Evolutionary conservation across 2,329 filamentous ascomycete genomes (phyloP), one percentile per base, ranked within the genome.

Genomic region (Epichloe coenophiala): DNA sequence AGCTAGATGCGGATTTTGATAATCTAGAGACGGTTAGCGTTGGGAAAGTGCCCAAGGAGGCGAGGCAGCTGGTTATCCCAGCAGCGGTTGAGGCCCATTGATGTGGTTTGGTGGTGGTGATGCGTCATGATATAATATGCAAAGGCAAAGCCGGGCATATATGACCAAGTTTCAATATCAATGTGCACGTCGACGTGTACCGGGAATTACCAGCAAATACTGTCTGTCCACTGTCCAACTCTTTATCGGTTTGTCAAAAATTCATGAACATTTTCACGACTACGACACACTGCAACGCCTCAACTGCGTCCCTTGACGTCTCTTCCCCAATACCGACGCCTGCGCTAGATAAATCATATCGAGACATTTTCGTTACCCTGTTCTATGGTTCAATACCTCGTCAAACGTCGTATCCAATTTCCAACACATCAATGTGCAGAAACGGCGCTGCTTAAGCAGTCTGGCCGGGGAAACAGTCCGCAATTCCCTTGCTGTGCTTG

Each of bases 1-100:
- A 81, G 59, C 81, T 87, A 51, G 86, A 89, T 63, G 81, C 86
- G 0, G 78, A 78, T 17, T 94, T 94, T 63, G 87, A 88, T 61
- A 83, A 85, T 58, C 80, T 93, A 67, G 84, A 79, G 63, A 65
- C 59, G 21, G 71, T 77, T 15, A 77, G 75, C n/a, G 73, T 76
- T n/a, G 76, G 73, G 1, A 55, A 58, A 21, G 75, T 83, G 11
- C 84, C 86, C 0, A 77, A 77, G 31, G 73, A 74, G 12, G 79
- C 90, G 15, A 71, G 74, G 58, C 76, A 71, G 61, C 73, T 86
- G 69, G 53, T 54, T 42, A 38, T 59, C 21, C 54, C 54, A 5
- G 54, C 59, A 13, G 59, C 57, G 2, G 63, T 67, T 42, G 59
- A 65, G 54, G 63, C 64, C 45, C 63, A 65, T 51, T 68, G 56